These are phyloP conservation scores for Cymbidium sinense DNA, from an alignment of 106 monocot species.

Conservation along the genomic window DNA sequence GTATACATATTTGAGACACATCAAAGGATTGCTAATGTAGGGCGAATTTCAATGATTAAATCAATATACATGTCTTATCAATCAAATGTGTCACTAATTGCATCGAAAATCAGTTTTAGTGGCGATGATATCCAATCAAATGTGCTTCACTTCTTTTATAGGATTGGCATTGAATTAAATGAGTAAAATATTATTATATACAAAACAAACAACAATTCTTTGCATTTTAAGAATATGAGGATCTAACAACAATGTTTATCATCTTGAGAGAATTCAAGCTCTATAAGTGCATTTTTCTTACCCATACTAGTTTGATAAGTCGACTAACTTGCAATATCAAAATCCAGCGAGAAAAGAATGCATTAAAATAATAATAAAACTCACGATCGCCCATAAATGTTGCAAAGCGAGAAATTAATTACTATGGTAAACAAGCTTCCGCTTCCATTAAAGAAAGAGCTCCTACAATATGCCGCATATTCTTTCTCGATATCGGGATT, in stretches of 20 bases:
- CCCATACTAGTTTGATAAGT: no score
- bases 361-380: constrained; percentile 12
- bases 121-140: neutral
- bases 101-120: neutral
- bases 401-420: constrained; percentile 72
- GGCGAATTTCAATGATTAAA: neutral
- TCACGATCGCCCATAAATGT: constrained; percentile 87
- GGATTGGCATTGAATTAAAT: neutral
- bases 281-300: neutral
- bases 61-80: neutral
- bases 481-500: constrained; percentile 47
- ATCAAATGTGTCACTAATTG: neutral
- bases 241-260: neutral
- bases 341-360: neutral
- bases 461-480: constrained; percentile 96
- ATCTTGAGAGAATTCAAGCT: neutral
- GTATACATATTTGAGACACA: neutral
- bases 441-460: constrained; percentile 55
- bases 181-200: neutral
- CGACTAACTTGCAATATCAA: neutral
- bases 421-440: constrained; percentile 93
- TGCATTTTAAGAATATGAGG: neutral
- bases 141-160: neutral
- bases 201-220: neutral
- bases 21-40: neutral